Conservation (phyloP, 139 green algal species). For the Monoraphidium neglectum region DNA sequence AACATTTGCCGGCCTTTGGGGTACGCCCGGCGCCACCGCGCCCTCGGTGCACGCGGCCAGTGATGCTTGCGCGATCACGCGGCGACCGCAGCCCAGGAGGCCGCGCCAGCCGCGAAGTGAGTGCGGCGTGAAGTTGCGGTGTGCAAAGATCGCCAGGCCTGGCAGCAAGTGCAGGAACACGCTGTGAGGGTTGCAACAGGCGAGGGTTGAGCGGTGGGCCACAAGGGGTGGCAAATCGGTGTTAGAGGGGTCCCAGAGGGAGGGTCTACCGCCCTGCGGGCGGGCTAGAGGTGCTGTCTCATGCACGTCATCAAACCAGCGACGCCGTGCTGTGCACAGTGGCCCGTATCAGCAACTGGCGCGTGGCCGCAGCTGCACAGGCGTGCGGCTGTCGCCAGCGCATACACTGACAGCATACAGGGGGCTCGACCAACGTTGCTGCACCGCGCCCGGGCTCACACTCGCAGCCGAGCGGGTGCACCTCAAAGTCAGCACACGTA, state of each 20-base stretch:
- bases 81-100: background rate
- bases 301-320: background rate
- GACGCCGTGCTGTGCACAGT: background rate
- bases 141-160: constrained; percentile 61
- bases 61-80: constrained; percentile 3
- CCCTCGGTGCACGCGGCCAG: background rate
- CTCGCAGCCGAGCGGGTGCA: background rate
- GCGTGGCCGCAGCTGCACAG: background rate
- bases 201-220: background rate
- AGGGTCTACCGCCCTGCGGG: background rate
- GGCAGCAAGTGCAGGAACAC: constrained; percentile 71
- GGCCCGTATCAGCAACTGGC: background rate
- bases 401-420: background rate
- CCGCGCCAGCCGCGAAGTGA: constrained; percentile 15
- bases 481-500: background rate
- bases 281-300: background rate
- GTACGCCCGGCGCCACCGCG: background rate
- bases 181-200: constrained; percentile 27
- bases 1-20: background rate
- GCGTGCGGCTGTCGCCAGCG: too few relatives aligned
- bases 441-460: background rate
- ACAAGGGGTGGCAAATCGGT: background rate
- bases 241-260: too few relatives aligned
- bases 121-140: constrained; percentile 36
- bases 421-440: background rate